Evolutionary conservation across 1,139 yeast genomes (phyloP), one percentile per base, ranked within the genome.

Genomic region (Pichia sp.): DNA sequence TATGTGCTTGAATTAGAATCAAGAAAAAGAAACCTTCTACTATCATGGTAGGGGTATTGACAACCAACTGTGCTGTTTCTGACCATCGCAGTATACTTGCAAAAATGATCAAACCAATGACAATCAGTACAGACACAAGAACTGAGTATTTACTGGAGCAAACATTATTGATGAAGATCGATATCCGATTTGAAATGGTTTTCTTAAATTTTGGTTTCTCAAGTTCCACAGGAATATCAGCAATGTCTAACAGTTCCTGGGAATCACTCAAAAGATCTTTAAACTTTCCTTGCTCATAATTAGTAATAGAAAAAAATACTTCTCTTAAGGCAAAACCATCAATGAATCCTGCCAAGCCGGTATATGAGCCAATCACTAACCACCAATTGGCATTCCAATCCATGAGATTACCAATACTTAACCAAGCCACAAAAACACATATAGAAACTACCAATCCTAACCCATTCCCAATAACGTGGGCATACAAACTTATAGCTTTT

Each of bases 241-340:
- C 79, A 33, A 75, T 70, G 48, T 70, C 67, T 48, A 90, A 72
- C 32, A 85, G 90, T 37, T 80, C 86, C 57, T 73, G 79, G 58
- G 78, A 73, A 44, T 85, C 87, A 26, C 72, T 77, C 45, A 90
- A 64, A 44, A 83, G 72, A 4, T 43, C 48, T 4, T 47, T 45
- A 42, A 58, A 64, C 42, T 62, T 57, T 1, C 42, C 38, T 36
- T 63, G 59, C 43, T 64, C 67, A 39, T 62, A 53, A 7, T 49
- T 37, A 3, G 61, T 59, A 29, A 60, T 58, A 39, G 64, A 54
- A 40, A 54, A 58, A 40, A 62, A 67, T 11, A 62, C 64, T 42
- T 66, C 64, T 51, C 71, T 57, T 38, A 67, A 53, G 29, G 62
- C 65, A 48, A 64, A 67, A 2, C 71, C 70, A 48, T 67, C 71